phyloP scores from a whole-genome alignment of 2,329 filamentous ascomycete species.

The Tothia fuscella region DNA sequence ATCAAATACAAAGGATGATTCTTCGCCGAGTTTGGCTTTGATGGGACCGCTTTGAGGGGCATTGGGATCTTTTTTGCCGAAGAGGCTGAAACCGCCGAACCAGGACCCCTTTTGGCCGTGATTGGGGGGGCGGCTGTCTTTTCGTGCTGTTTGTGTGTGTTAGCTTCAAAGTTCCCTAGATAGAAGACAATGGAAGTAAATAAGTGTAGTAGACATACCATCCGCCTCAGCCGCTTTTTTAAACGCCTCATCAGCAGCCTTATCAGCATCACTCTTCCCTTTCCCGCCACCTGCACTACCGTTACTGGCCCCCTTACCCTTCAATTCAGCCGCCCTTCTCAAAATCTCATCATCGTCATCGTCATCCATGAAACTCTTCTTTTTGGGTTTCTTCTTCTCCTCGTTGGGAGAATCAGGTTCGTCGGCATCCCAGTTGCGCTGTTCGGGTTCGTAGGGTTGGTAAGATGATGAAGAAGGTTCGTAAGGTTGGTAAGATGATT shows the following conservation, averaged over 20 bases:
- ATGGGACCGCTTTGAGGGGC: constrained; percentile 51
- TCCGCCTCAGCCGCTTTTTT: constrained; percentile 66
- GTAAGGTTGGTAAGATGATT: no score
- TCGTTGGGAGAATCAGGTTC: constrained; percentile 35
- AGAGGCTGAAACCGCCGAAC: constrained; percentile 75
- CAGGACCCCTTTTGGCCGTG: constrained; percentile 40
- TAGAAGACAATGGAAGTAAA: background rate
- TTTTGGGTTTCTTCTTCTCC: constrained; percentile 27
- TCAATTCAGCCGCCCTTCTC: constrained; percentile 39
- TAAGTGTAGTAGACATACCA: constrained; percentile 29
- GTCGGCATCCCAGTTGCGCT: constrained; percentile 30
- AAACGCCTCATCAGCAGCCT: constrained; percentile 76
- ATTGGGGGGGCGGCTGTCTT: constrained; percentile 35
- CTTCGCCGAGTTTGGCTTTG: constrained; percentile 84
- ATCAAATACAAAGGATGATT: constrained; percentile 88
- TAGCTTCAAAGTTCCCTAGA: background rate
- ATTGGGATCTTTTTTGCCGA: constrained; percentile 52
- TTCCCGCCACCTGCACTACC: no score
- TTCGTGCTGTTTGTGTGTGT: constrained; percentile 41
- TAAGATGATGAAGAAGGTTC: constrained; percentile 28
- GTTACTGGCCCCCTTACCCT: constrained; percentile 49
- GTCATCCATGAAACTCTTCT: constrained; percentile 66
- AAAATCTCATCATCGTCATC: constrained; percentile 58
- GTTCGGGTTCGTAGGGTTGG: constrained; percentile 44
- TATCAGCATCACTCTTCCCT: constrained; percentile 39